Evolutionary conservation across 805 yeast species (phyloP), one percentile per base, ranked within the genome.

Genomic region (Scheffersomyces amazonensis): DNA sequence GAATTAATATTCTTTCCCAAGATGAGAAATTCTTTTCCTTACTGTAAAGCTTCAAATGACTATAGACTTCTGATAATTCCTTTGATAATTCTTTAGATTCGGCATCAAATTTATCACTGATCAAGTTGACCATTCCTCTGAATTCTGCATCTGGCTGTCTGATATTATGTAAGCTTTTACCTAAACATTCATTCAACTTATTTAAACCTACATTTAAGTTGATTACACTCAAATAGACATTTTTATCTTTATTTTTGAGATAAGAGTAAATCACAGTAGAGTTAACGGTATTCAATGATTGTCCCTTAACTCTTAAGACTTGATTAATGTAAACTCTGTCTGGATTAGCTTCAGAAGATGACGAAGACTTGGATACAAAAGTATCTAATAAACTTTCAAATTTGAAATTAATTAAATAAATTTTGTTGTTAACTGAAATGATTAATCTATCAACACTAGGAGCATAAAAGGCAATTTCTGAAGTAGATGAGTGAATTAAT

Each of bases 141-240:
- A 36, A 17, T 50, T 37, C n/a, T 50, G n/a, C 30, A 10, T 21
- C 23, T 10, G 7, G 10, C n/a, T 24, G 47, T 22, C 40, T 40
- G 6, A 47, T 47, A 13, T 46, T 34, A 17, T 45, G 48, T 31
- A 80, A 64, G 27, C 82, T 76, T 51, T 80, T 83, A 19, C 90
- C 90, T 20, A 87, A 55, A 10, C 86, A 78, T 48, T 85, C 89
- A 42, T 78, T 75, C 41, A 87, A 66, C 35, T 75, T 76, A 49
- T 87, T 86, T 25, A 76, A 62, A 4, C 93, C 95, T 24, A 80
- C 77, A 42, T 81, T 77, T 27, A 82, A 58, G 35, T 71, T 67
- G 38, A 74, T 56, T 38, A 73, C 58, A 43, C 72, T 68, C 38
- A 77, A 55, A 30, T 66, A 60, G 25, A 71, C 64, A 32, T 62